A percentile compares a stretch with the other conserved stretches of the same genome.
Evolutionary conservation across 192 early-diverging fungal genomes (phyloP).

Genomic region (Chytriomyces confervae): DNA sequence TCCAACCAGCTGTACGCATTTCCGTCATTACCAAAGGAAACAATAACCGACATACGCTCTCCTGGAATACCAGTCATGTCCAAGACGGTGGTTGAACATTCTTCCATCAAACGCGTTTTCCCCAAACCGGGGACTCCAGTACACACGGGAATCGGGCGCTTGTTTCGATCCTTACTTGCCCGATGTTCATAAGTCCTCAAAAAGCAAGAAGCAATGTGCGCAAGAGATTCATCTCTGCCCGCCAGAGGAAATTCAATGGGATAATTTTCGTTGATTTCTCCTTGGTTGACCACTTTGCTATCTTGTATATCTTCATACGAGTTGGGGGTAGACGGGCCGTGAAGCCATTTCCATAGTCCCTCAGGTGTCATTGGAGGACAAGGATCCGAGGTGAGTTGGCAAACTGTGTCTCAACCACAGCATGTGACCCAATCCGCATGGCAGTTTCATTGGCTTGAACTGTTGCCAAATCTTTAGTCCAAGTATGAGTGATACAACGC

Average conservation of each 20-base stretch:
- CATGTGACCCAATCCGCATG: too few relatives aligned
- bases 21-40: slow-evolving; percentile 37
- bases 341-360: neutral
- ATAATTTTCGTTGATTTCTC: neutral
- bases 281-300: neutral
- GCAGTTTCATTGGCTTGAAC: too few relatives aligned
- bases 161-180: slow-evolving; percentile 18
- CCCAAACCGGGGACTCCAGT: slow-evolving; percentile 12
- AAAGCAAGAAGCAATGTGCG: slow-evolving; percentile 16
- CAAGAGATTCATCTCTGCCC: slow-evolving; percentile 1
- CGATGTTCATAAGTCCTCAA: slow-evolving; percentile 14
- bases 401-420: too few relatives aligned
- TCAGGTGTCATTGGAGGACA: too few relatives aligned
- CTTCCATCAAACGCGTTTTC: slow-evolving; percentile 31
- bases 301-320: neutral
- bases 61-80: slow-evolving; percentile 34
- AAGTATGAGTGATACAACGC: too few relatives aligned
- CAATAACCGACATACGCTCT: slow-evolving; percentile 20
- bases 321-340: neutral
- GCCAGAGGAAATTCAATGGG: neutral
- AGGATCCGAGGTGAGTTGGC: too few relatives aligned
- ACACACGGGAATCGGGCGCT: slow-evolving; percentile 14
- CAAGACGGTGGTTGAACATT: slow-evolving; percentile 32
- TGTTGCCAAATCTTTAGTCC: too few relatives aligned
- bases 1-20: slow-evolving; percentile 16